A percentile compares a stretch with the other conserved stretches of the same genome.
These are phyloP conservation scores for Cryphonectria carpinicola DNA, from an alignment of 2,329 filamentous ascomycete genomes.

Conservation along the genomic window DNA sequence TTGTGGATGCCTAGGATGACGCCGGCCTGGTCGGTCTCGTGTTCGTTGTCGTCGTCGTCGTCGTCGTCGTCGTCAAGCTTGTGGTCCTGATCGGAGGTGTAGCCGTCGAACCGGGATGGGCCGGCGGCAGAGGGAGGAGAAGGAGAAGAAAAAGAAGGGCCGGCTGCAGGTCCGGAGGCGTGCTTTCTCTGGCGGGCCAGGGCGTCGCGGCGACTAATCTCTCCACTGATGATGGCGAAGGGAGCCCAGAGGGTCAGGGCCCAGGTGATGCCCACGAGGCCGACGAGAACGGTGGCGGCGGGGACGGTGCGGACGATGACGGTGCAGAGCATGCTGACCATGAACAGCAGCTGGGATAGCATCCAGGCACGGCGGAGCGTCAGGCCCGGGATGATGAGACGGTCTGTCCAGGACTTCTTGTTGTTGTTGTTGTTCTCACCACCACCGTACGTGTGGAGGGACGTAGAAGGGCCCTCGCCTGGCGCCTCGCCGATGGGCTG, in stretches of 20 bases:
- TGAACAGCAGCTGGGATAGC: constrained; percentile 81
- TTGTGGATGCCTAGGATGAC: constrained; percentile 96
- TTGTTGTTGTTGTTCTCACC: constrained; percentile 28
- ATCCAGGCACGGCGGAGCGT: constrained; percentile 91
- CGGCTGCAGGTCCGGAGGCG: constrained; percentile 25
- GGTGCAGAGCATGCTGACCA: constrained; percentile 79
- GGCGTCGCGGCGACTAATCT: constrained; percentile 83
- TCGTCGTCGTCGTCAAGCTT: constrained; percentile 46
- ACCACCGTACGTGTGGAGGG: constrained; percentile 38
- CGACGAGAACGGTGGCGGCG: constrained; percentile 76
- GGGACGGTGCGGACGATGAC: constrained; percentile 74
- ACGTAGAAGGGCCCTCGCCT: constrained; percentile 38
- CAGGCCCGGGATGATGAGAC: constrained; percentile 76
- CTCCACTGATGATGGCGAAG: constrained; percentile 91
- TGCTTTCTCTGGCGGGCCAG: constrained; percentile 45
- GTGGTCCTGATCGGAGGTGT: constrained; percentile 36
- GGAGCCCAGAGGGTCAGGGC: constrained; percentile 92
- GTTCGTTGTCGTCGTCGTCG: constrained; percentile 50
- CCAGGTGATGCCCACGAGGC: constrained; percentile 87
- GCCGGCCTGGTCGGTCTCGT: constrained; percentile 76
- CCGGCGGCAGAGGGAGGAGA: constrained; percentile 1
- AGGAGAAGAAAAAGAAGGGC: constrained; percentile 20
- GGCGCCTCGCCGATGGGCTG: constrained; percentile 40
- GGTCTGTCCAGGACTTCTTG: constrained; percentile 54
- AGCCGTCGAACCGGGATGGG: constrained; percentile 30